Evolutionary conservation across 305 asterid genomes (phyloP).

Genomic region (Striga hermonthica): DNA sequence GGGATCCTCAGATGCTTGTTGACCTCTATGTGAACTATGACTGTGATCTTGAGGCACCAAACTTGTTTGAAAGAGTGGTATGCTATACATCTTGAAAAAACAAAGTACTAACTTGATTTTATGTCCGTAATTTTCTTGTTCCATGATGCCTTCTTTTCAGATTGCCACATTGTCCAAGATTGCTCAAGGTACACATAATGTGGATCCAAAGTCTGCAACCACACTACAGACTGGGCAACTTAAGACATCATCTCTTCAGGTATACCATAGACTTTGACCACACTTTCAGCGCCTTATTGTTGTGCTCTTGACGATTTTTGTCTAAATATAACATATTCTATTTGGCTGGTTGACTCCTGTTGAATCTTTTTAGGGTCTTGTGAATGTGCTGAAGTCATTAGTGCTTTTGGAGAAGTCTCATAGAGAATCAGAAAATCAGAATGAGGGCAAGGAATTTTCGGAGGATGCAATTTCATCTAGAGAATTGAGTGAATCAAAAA

Average conservation of each 20-base stretch:
- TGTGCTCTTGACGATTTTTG: conserved; percentile 24
- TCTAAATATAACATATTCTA: conserved; percentile 26
- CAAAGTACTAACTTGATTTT: conserved; percentile 25
- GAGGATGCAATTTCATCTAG: conserved; percentile 55
- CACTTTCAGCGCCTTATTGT: conserved; percentile 28
- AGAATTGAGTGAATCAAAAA: conserved; percentile 55
- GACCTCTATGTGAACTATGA: conserved; percentile 98
- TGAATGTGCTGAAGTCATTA: conserved; percentile 82
- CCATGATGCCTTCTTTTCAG: conserved; percentile 45
- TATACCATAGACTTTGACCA: conserved; percentile 36
- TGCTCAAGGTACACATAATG: conserved; percentile 85
- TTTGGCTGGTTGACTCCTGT: conserved; percentile 33
- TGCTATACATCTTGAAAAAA: conserved; percentile 29
- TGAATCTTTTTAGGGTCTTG: conserved; percentile 68
- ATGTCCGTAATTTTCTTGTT: conserved; percentile 33
- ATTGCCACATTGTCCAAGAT: conserved; percentile 80
- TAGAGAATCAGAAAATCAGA: conserved; percentile 61
- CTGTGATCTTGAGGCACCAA: conserved; percentile 97
- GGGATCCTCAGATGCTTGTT: conserved; percentile 94
- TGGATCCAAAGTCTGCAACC: conserved; percentile 77
- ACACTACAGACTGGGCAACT: conserved; percentile 78
- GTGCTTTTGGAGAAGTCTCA: conserved; percentile 88
- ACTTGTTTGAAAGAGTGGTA: conserved; percentile 91
- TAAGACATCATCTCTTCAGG: conserved; percentile 94
- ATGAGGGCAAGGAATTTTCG: conserved; percentile 44